Base-by-base conservation (phyloP, 2,329 filamentous ascomycete genomes). In the Sarocladium kiliense region DNA sequence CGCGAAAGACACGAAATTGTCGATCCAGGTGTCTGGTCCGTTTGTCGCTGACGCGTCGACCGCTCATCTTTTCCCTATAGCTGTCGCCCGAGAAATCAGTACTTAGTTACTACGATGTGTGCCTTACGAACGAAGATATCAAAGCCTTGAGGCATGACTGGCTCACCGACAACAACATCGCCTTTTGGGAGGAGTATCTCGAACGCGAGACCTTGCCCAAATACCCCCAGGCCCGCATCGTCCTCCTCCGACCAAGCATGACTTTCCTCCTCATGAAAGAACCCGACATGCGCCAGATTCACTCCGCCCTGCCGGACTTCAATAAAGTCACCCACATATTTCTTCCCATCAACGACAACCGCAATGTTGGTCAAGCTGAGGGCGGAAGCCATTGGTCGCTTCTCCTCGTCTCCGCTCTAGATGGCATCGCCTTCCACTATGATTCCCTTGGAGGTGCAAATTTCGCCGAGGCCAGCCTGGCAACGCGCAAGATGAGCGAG, bases 131-230 rank as follows among this genome's bases (percentile, higher is more conserved):
- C 68, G 90, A 94, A 68, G 94, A 99, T 71, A 83, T 97, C 62
- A 88, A 92, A 68, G 87, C 88, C 16, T 82, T 99, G 57, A 91
- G 89, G 72, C 80, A 89, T 71, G 94, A 97, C 77, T 99, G 94
- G 94, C 78, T 99, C 54, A 97, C 93, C 42, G 94, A 99, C 70
- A 97, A 96, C 75, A 92, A 91, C 63, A 97, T 99, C 62, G 87
- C 91, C 53, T 97, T 99, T 69, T 99, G 94, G 93, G 89, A 97
- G 80, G 93, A 97, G 80, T 96, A 85, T 68, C 85, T 99, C 61
- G 94, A 99, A 71, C 89, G 86, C 59, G 93, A 97, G 75, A 86
- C 91, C 58, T 85, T 99, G 26, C 77, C 78, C 27, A 82, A 85
- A 63, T 96, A 88, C 67, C 89, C 89, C 10, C 85, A 89, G 66